These are phyloP conservation scores for Vitis rupestris DNA, from an alignment of 164 flowering plant genomes.

Conservation along the genomic window DNA sequence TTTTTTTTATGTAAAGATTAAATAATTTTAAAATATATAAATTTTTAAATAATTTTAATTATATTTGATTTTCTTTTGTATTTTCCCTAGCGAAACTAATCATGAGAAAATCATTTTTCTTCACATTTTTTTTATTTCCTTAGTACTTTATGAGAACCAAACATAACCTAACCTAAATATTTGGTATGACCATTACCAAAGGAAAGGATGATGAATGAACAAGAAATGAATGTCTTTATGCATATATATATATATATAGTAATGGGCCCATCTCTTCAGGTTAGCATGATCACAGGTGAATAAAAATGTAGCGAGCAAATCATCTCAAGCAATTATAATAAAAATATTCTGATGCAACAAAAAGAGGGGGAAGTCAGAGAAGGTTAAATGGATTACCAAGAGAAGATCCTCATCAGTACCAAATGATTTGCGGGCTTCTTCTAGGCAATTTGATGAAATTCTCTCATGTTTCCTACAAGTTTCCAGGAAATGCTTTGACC, in stretches of 20 bases:
- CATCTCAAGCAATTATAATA: background rate
- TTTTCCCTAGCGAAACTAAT: no score
- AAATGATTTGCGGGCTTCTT: conserved; percentile 90
- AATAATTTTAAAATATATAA: no score
- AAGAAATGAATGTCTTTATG: no score
- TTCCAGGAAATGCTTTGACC: background rate
- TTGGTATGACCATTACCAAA: no score
- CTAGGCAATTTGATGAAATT: conserved; percentile 62
- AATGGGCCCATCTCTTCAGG: background rate
- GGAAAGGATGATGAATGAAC: no score
- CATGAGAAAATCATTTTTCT: no score
- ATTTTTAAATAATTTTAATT: no score
- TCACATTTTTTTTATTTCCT: no score
- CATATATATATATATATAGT: background rate
- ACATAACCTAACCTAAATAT: no score
- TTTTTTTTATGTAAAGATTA: no score
- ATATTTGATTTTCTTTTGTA: no score
- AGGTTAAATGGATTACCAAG: conserved; percentile 46
- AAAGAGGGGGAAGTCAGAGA: background rate
- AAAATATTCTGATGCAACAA: background rate
- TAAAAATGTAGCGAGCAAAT: background rate
- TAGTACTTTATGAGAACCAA: no score
- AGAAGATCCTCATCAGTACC: conserved; percentile 99
- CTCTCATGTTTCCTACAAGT: conserved; percentile 60
- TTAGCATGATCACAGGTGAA: background rate